phyloP scores from a whole-genome alignment of 2,329 filamentous ascomycete genomes.

The Reticulascus tulasneorum region DNA sequence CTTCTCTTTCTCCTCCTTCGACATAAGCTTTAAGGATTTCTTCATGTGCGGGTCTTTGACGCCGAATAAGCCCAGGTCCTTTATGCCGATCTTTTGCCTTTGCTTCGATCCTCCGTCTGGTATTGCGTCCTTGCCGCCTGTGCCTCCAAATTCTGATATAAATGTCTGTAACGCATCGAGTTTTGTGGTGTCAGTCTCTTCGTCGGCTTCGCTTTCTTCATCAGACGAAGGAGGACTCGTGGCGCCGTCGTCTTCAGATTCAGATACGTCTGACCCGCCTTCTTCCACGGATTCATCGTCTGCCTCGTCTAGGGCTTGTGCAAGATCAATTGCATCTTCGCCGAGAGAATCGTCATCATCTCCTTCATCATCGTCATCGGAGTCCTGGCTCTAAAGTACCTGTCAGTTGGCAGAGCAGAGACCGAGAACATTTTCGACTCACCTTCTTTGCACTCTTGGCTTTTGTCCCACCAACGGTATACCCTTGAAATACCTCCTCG shows the following conservation, averaged over 20 bases:
- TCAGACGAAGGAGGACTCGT: slow-evolving; percentile 47
- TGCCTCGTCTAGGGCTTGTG: slow-evolving; percentile 51
- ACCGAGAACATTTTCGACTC: background rate
- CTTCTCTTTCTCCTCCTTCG: slow-evolving; percentile 54
- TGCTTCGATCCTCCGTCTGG: slow-evolving; percentile 12
- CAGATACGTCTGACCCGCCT: slow-evolving; percentile 38
- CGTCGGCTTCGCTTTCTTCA: slow-evolving; percentile 43
- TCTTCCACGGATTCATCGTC: slow-evolving; percentile 46
- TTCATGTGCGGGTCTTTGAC: slow-evolving; percentile 72
- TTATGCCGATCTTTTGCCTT: slow-evolving; percentile 63
- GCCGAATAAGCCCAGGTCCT: slow-evolving; percentile 68
- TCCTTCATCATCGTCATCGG: slow-evolving; percentile 50
- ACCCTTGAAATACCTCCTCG: slow-evolving; percentile 78
- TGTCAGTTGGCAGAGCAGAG: background rate
- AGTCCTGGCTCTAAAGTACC: slow-evolving; percentile 48
- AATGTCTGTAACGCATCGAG: slow-evolving; percentile 64
- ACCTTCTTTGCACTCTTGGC: slow-evolving; percentile 25
- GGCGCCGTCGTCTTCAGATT: slow-evolving; percentile 37
- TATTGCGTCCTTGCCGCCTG: slow-evolving; percentile 45
- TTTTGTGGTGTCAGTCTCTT: slow-evolving; percentile 47
- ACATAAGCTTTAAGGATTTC: slow-evolving; percentile 73
- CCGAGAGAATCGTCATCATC: slow-evolving; percentile 57
- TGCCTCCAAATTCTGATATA: slow-evolving; percentile 65
- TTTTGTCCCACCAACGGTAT: slow-evolving; percentile 49
- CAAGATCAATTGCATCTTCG: slow-evolving; percentile 56